Evolutionary conservation across 1,284 basidiomycete species (phyloP), one percentile per base, ranked within the genome.

Genomic region (Rhodotorula sp.): DNA sequence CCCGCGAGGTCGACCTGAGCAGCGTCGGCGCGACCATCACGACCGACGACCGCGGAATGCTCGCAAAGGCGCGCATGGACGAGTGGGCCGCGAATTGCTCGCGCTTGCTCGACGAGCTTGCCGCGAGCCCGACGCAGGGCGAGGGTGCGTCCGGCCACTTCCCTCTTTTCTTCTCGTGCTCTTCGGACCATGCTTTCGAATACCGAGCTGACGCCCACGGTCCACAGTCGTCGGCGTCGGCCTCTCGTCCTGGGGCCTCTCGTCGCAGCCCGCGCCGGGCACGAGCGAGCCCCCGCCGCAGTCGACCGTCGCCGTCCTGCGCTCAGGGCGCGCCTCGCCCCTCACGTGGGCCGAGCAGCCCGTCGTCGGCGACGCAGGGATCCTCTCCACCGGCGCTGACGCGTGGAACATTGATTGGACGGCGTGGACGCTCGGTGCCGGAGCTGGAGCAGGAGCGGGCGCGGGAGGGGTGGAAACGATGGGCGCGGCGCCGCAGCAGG

Each of bases 321-420:
- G 65, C 10, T 66, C 65, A 10, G 65, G 65, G 23, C 55, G 65
- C 16, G 34, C 65, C 7, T 66, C 65, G 2, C 65, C 65, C 8
- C 34, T 66, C 16, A 46, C 54, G 1, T 66, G 65, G 58, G 16
- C 25, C 41, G 61, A 61, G 49, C 49, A 61, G 4, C 48, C 50
- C 34, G 61, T 41, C 41, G 41, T 49, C 27, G 19, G 42, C 21
- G 46, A 52, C 19, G 5, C 34, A 5, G 34, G 34, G 34, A 34
- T 34, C 34, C 34, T 34, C 34, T 34, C 34, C 3, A 21, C 16
- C 16, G 41, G 41, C 23, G 54, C 54, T 16, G 34, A 56, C 7
- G 34, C 16, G 14, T 9, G 41, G 16, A 41, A 41, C 54, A n/a
- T 19, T 12, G 54, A 56, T 16, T 56, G 54, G 54, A n/a, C 54